These are phyloP conservation scores for Moesziomyces sp. DNA, from an alignment of 1,284 basidiomycete species.

Conservation along the genomic window DNA sequence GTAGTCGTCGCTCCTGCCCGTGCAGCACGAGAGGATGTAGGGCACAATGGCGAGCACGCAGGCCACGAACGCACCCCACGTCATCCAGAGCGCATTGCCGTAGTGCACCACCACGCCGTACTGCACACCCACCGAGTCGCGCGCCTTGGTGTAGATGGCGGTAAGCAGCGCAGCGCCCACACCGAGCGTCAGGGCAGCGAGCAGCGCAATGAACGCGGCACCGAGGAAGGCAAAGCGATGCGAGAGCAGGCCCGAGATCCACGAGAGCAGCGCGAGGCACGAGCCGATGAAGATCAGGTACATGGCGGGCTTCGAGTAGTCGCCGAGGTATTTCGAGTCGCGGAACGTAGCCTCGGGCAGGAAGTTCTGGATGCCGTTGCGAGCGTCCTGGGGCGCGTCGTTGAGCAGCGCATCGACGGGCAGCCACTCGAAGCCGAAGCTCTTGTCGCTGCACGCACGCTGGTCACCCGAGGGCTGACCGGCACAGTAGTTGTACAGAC, in stretches of 20 bases:
- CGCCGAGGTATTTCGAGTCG: slow-evolving; percentile 48
- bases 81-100: slow-evolving; percentile 64
- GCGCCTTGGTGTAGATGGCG: slow-evolving; percentile 55
- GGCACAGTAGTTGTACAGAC: slow-evolving; percentile 59
- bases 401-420: slow-evolving; percentile 39
- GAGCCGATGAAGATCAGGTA: slow-evolving; percentile 65
- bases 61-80: slow-evolving; percentile 60
- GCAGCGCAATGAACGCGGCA: slow-evolving; percentile 54
- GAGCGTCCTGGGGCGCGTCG: slow-evolving; percentile 30
- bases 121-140: slow-evolving; percentile 26
- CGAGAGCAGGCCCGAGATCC: slow-evolving; percentile 54
- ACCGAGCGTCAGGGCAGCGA: slow-evolving; percentile 53
- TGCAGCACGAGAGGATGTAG: slow-evolving; percentile 53
- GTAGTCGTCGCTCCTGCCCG: slow-evolving; percentile 43
- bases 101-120: slow-evolving; percentile 48
- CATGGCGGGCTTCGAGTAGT: slow-evolving; percentile 55
- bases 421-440: slow-evolving; percentile 54
- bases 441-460: slow-evolving; percentile 32
- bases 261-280: slow-evolving; percentile 57
- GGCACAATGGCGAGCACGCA: slow-evolving; percentile 51
- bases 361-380: slow-evolving; percentile 22
- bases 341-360: slow-evolving; percentile 42
- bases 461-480: slow-evolving; percentile 21
- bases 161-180: slow-evolving; percentile 61
- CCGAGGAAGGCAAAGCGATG: slow-evolving; percentile 60